Evolutionary conservation across 371 early-diverging fungal genomes (phyloP), one percentile per base, ranked within the genome.

Genomic region (Mortierella sp.): DNA sequence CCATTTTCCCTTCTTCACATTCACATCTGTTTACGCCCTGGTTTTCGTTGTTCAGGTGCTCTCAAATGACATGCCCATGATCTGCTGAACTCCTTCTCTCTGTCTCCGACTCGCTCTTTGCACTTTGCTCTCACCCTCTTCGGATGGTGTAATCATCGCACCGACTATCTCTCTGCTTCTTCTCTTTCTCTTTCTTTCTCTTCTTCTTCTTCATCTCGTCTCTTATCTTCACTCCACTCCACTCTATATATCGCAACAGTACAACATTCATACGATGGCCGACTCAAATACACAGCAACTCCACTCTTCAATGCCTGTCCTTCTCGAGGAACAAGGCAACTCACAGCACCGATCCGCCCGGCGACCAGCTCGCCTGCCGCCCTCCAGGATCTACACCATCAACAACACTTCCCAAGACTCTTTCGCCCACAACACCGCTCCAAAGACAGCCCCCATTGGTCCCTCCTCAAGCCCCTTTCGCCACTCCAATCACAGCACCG

Each of bases 371-470:
- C 79, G 79, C 44, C 76, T 75, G 14, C 75, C 79, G n/a, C 82
- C 82, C 5, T 67, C 73, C 71, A 78, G 73, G 71, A 74, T 79
- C 69, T 73, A 79, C n/a, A 78, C 82, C 51, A 57, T 78, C 64
- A 79, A 69, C 73, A 72, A 79, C 9, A 70, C 73, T 34, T 72
- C 76, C 46, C 78, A 64, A 37, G 67, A 64, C 19, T 37, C 40
- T 37, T 21, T 26, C 0, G 2, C 54, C 34, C 28, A 31, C 55
- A 34, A 55, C 24, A 31, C 28, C 34, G 44, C 57, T 57, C 51
- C 77, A 67, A 43, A 75, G 51, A 31, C 69, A 74, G 26, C 70
- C 44, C 59, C 73, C 44, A 21, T 50, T 55, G 26, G 43, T 71
- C 61, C 3, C 69, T 76, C 67, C 9, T 64, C 67, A 37, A 64